Evolutionary conservation across 495 filamentous ascomycete species (phyloP).

Genomic region (Aspergillus coremiiformis): DNA sequence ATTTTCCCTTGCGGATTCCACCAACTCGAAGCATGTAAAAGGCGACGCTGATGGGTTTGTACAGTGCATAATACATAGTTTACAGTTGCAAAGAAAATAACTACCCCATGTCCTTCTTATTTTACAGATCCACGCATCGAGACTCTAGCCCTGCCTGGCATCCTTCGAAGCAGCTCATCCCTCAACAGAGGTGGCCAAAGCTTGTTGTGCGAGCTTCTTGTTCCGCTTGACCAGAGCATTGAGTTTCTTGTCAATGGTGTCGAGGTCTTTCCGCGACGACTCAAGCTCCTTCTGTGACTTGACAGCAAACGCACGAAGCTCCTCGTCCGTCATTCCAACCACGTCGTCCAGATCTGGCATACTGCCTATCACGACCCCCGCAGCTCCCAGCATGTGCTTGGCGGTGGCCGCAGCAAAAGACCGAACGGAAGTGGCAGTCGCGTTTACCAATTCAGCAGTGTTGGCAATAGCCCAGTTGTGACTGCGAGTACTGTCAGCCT

Average conservation of each 20-base stretch:
- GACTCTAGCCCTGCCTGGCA: not conserved
- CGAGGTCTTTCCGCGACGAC: conserved; percentile 36
- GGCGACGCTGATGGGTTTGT: not conserved
- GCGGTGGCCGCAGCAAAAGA: conserved; percentile 36
- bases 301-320: conserved; percentile 30
- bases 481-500: conserved; percentile 36
- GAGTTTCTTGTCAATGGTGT: conserved; percentile 40
- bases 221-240: conserved; percentile 43
- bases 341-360: conserved; percentile 35
- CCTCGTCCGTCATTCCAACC: conserved; percentile 36
- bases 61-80: not conserved
- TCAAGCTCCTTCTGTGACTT: conserved; percentile 39
- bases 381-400: conserved; percentile 38
- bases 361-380: conserved; percentile 24
- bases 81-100: not conserved
- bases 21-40: not conserved
- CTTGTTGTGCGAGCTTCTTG: conserved; percentile 40
- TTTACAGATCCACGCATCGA: not conserved
- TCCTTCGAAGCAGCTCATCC: not conserved
- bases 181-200: conserved; percentile 22
- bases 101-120: not conserved
- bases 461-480: conserved; percentile 41
- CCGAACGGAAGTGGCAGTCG: conserved; percentile 37
- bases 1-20: not conserved
- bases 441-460: conserved; percentile 36